Evolutionary conservation across 805 yeast species (phyloP), one percentile per base, ranked within the genome.

Genomic region (Spathaspora arborariae): DNA sequence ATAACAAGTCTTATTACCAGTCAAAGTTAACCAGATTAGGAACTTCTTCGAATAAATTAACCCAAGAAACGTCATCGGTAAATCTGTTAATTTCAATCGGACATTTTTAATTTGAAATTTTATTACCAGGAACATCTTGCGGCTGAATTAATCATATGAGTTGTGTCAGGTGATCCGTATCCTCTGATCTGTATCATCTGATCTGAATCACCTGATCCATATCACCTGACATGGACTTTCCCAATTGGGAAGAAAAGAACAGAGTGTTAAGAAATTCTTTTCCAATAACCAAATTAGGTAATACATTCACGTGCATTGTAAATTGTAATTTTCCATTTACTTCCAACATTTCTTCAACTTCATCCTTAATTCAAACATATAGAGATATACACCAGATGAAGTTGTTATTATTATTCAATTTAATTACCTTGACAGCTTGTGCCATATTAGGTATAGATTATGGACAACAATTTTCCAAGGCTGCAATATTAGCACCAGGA

Each of bases 401-500:
- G 35, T 13, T 6, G 11, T 16, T 30, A 13, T 10, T 30, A 30
- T 5, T 30, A 13, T 13, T 15, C 15, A 13, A 13, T 30, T 13
- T 30, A 15, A 26, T 59, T 3, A 47, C 60, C 15, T 34, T 47
- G 6, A 58, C 65, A 1, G 52, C 63, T 8, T 81, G 79, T 9
- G 92, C 97, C 2, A 77, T 94, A 8, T 69, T 94, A 42, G 98
- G 97, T 19, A 72, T 94, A 35, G 99, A 94, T 62, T 83, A 77
- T 59, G 99, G 99, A 45, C 85, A 87, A 46, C 92, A 90, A 58
- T 86, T 74, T 70, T 80, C 90, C 20, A 94, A 94, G 62, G 89
- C 96, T 2, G 88, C 84, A 42, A 72, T 94, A 40, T 86, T 94
- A 36, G 96, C 97, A 0, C 97, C 97, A 0, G 88, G 90, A 10